phyloP scores from a whole-genome alignment of 257 asterid species.

The Nicotiana undulata region DNA sequence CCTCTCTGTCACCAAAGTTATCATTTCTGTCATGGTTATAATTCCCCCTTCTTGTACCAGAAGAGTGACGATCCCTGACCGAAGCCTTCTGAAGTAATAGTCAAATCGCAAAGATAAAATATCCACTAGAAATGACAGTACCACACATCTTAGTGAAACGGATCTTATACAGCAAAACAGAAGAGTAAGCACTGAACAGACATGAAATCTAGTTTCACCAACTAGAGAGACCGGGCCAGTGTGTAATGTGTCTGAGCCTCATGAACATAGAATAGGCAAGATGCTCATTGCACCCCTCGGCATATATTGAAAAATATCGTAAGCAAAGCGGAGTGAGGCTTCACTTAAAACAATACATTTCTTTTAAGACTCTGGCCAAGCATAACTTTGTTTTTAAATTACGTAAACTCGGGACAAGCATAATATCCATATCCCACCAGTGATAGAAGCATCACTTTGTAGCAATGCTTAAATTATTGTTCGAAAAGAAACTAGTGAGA shows the following conservation, averaged over 20 bases:
- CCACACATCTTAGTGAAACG: neutral
- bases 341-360: neutral
- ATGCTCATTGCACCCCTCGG: neutral
- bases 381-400: neutral
- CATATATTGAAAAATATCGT: neutral
- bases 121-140: neutral
- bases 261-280: neutral
- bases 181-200: neutral
- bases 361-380: neutral
- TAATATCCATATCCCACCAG: neutral
- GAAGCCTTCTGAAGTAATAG: constrained; percentile 49
- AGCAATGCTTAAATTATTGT: neutral
- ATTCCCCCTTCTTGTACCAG: constrained; percentile 72
- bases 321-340: neutral
- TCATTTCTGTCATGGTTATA: constrained; percentile 66
- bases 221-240: neutral
- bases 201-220: neutral
- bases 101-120: constrained; percentile 11
- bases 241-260: neutral
- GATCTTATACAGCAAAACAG: neutral
- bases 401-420: neutral
- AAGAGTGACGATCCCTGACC: constrained; percentile 55
- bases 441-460: neutral
- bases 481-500: neutral
- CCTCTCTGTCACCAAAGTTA: constrained; percentile 57